These are phyloP conservation scores for Komagataea norvegica DNA, from an alignment of 1,139 yeast species.

Conservation along the genomic window DNA sequence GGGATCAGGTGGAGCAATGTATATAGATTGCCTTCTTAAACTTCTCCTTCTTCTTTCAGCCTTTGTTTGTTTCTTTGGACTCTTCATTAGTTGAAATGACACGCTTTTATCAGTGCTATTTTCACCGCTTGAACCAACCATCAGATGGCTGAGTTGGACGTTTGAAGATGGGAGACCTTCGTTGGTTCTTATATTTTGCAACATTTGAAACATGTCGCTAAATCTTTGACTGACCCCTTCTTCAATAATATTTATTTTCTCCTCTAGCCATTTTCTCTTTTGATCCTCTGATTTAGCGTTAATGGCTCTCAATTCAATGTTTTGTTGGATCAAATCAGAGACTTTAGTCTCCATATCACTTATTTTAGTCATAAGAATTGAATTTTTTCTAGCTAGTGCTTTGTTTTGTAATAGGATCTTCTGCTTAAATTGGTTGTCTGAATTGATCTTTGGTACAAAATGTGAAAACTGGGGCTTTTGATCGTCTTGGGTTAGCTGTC, in stretches of 20 bases:
- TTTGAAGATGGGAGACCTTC: slow-evolving; percentile 31
- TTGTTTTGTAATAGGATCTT: slow-evolving; percentile 43
- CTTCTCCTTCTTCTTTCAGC: slow-evolving; percentile 34
- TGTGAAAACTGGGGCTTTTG: slow-evolving; percentile 10
- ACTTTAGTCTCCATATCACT: slow-evolving; percentile 47
- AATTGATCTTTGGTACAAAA: slow-evolving; percentile 7
- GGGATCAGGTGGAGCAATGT: slow-evolving; percentile 28
- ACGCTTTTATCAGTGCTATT: slow-evolving; percentile 21
- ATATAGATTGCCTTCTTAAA: slow-evolving; percentile 36
- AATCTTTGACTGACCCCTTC: slow-evolving; percentile 39
- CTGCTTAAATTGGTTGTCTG: slow-evolving; percentile 17
- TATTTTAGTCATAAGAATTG: slow-evolving; percentile 44
- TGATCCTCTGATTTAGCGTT: slow-evolving; percentile 29
- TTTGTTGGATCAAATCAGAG: slow-evolving; percentile 44
- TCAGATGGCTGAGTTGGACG: slow-evolving; percentile 9
- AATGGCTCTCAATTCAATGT: slow-evolving; percentile 36
- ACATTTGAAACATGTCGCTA: slow-evolving; percentile 40
- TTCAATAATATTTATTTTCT: slow-evolving; percentile 37
- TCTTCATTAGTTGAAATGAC: slow-evolving; percentile 20
- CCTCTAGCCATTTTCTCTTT: slow-evolving; percentile 31
- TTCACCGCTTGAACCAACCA: slow-evolving; percentile 8
- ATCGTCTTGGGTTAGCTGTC: slow-evolving; percentile 7
- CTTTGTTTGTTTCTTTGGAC: slow-evolving; percentile 18
- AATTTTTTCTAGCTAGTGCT: slow-evolving; percentile 52
- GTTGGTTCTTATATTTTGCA: slow-evolving; percentile 33